phyloP scores from a whole-genome alignment of 495 filamentous ascomycete genomes.

The Lasiosphaeria miniovina region DNA sequence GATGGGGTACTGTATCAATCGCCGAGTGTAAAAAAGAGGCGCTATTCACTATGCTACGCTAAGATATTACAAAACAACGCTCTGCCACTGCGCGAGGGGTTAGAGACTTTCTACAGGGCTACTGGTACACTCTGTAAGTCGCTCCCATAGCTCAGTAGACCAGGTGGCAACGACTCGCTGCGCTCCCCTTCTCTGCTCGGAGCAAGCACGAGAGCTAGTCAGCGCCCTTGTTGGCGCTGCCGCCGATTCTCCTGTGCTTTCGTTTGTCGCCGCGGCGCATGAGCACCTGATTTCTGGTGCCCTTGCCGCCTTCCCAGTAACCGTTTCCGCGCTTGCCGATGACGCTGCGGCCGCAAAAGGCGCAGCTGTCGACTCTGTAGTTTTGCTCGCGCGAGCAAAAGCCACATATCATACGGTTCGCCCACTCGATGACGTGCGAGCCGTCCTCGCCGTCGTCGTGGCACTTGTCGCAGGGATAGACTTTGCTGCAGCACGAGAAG shows the following conservation, averaged over 20 bases:
- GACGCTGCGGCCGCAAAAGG: conserved; percentile 69
- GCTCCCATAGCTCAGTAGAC: no score
- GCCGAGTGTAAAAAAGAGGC: no score
- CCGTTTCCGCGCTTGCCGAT: conserved; percentile 64
- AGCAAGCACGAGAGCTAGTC: not conserved
- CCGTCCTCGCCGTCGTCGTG: conserved; percentile 65
- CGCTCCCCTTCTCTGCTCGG: not conserved
- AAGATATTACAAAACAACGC: no score
- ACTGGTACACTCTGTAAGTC: no score
- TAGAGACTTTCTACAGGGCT: no score
- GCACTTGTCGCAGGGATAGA: conserved; percentile 81
- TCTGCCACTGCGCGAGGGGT: no score
- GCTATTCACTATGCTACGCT: no score
- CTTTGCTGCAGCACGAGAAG: conserved; percentile 54
- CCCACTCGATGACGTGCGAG: conserved; percentile 72
- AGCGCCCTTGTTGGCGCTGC: not conserved
- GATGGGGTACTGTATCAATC: no score
- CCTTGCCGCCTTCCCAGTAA: conserved; percentile 92
- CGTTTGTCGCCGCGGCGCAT: conserved; percentile 76
- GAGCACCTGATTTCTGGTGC: conserved; percentile 64
- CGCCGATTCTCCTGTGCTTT: conserved; percentile 60
- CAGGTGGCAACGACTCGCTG: no score
- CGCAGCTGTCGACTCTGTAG: conserved; percentile 76
- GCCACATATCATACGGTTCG: conserved; percentile 85
- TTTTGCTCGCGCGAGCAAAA: conserved; percentile 82